Percentiles rank a stretch among this genome's conserved stretches.
Evolutionary conservation across 371 early-diverging fungal species (phyloP).

Genomic region (Mucor piriformis): DNA sequence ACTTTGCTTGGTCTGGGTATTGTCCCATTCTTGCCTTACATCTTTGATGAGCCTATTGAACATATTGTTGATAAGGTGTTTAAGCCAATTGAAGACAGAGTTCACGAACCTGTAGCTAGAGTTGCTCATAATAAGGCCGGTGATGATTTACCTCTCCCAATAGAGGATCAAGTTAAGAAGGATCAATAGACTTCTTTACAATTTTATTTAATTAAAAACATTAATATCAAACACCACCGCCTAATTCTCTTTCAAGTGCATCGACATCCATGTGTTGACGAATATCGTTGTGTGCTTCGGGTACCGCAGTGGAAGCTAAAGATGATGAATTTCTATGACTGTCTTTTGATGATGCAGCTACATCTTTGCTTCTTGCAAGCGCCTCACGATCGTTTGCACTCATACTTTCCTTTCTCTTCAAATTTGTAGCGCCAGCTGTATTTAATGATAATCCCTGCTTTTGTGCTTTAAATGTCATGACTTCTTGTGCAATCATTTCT

Average conservation of each 20-base stretch:
- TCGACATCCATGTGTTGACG: conserved; percentile 58
- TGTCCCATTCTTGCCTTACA: conserved; percentile 70
- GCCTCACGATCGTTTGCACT: conserved; percentile 37
- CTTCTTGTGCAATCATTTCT: conserved; percentile 84
- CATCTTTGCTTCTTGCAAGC: conserved; percentile 45
- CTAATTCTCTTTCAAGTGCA: conserved; percentile 63
- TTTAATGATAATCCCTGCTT: conserved; percentile 39
- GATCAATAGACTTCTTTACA: neutral
- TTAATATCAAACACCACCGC: conserved; percentile 42
- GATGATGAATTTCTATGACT: conserved; percentile 13
- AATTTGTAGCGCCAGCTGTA: conserved; percentile 34
- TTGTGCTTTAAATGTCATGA: conserved; percentile 67
- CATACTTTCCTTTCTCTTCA: conserved; percentile 54
- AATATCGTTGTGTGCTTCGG: conserved; percentile 11
- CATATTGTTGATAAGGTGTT: conserved; percentile 67
- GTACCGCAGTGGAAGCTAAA: conserved; percentile 27
- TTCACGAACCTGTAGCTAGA: conserved; percentile 21
- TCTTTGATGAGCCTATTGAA: conserved; percentile 80
- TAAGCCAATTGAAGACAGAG: conserved; percentile 46
- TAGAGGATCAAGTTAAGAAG: conserved; percentile 14
- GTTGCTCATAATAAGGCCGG: conserved; percentile 33
- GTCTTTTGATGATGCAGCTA: conserved; percentile 19
- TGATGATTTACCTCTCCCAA: conserved; percentile 22
- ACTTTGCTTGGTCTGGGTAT: conserved; percentile 68
- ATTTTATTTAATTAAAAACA: neutral